A percentile compares a stretch with the other conserved stretches of the same genome.
These are phyloP conservation scores for Kodamaea restingae DNA, from an alignment of 805 yeast genomes.

Conservation along the genomic window DNA sequence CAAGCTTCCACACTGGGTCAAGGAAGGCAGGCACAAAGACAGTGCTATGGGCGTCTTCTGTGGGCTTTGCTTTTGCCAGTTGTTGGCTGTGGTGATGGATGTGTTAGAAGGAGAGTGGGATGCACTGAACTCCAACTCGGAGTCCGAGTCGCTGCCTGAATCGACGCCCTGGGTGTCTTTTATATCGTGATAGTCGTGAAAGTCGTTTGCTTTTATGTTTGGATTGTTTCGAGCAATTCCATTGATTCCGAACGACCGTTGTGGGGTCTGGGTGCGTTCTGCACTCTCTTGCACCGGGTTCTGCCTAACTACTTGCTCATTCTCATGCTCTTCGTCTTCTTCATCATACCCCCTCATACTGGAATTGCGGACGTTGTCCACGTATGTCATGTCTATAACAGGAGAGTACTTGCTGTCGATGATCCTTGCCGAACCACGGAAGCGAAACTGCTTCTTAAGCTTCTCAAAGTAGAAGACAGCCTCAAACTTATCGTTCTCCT, in stretches of 20 bases:
- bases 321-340: constrained; percentile 13
- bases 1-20: constrained; percentile 18
- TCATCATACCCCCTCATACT: constrained; percentile 10
- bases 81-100: neutral
- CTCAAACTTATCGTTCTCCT: constrained; percentile 56
- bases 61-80: constrained; percentile 2
- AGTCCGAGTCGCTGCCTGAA: constrained; percentile 6
- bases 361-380: constrained; percentile 19
- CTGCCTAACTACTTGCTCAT: constrained; percentile 7
- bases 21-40: constrained; percentile 27
- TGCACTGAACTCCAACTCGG: constrained; percentile 11
- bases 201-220: constrained; percentile 9
- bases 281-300: too few relatives aligned
- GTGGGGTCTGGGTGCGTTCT: too few relatives aligned
- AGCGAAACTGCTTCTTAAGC: constrained; percentile 63
- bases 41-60: constrained; percentile 21
- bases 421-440: constrained; percentile 60
- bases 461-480: constrained; percentile 70
- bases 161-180: neutral
- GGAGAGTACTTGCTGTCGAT: constrained; percentile 33
- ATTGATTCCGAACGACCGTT: too few relatives aligned
- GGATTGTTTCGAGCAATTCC: too few relatives aligned
- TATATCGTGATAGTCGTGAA: constrained; percentile 3
- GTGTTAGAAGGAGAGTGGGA: constrained; percentile 6
- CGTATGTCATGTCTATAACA: constrained; percentile 25